These are phyloP conservation scores for Epithele typhae DNA, from an alignment of 768 basidiomycete species.

Conservation along the genomic window DNA sequence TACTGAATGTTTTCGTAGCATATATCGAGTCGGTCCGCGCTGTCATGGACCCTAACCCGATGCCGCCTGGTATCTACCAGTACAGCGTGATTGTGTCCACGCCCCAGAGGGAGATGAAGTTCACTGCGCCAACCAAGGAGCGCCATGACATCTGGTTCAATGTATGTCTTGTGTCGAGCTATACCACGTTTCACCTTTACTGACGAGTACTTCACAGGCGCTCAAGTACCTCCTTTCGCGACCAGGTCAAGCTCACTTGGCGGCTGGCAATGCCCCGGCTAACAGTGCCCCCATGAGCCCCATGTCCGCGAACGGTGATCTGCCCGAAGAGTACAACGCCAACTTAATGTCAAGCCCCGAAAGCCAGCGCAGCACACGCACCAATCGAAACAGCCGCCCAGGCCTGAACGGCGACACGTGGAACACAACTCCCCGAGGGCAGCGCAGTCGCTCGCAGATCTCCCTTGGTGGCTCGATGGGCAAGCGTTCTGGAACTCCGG, in stretches of 20 bases:
- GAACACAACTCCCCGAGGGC: constrained; percentile 74
- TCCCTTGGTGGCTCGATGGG: constrained; percentile 70
- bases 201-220: constrained; percentile 48
- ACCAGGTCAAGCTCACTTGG: constrained; percentile 37
- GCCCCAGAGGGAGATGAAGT: constrained; percentile 94
- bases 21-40: constrained; percentile 91
- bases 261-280: constrained; percentile 4
- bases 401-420: constrained; percentile 51
- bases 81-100: constrained; percentile 93
- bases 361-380: constrained; percentile 70
- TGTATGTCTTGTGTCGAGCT: constrained; percentile 41
- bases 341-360: constrained; percentile 55
- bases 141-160: constrained; percentile 96
- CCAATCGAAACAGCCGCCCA: constrained; percentile 44
- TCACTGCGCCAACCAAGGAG: constrained; percentile 94
- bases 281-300: constrained; percentile 28
- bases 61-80: constrained; percentile 89
- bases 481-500: constrained; percentile 88
- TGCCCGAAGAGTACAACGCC: constrained; percentile 39
- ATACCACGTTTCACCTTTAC: constrained; percentile 8
- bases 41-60: constrained; percentile 93
- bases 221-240: constrained; percentile 86
- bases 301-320: constrained; percentile 25
- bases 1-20: constrained; percentile 41
- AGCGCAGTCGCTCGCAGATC: constrained; percentile 74